A percentile compares a stretch with the other conserved stretches of the same genome.
Conservation (phyloP, 495 filamentous ascomycete genomes). For the Xylaria longipes region DNA sequence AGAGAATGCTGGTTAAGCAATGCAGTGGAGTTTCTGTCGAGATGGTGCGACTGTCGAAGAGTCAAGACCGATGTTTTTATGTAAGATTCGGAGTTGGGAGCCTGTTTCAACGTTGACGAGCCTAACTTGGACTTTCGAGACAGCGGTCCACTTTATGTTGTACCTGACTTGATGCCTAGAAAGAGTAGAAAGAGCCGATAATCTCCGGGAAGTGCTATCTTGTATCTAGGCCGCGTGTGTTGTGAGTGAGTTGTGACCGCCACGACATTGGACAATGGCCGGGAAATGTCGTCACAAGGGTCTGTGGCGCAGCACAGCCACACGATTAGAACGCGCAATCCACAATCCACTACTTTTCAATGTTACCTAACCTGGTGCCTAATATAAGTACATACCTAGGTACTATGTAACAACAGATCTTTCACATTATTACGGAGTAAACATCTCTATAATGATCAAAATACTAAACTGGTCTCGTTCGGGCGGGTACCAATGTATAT, state of each 20-base stretch:
- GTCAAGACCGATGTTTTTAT: neutral
- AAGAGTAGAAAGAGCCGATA: neutral
- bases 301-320: slow-evolving; percentile 19
- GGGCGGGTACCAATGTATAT: slow-evolving; percentile 1
- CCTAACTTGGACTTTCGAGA: neutral
- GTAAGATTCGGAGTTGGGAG: neutral
- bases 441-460: neutral
- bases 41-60: neutral
- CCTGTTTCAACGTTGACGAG: neutral
- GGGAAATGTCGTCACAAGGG: slow-evolving; percentile 13
- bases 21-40: slow-evolving; percentile 2
- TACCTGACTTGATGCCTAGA: slow-evolving; percentile 10
- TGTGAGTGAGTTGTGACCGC: slow-evolving; percentile 4
- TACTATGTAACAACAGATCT: neutral
- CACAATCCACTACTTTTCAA: no score
- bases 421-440: neutral
- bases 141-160: slow-evolving; percentile 2
- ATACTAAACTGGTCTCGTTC: neutral
- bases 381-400: neutral
- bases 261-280: slow-evolving; percentile 8
- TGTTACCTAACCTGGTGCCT: neutral
- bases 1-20: slow-evolving; percentile 18
- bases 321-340: neutral
- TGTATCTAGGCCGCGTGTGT: neutral
- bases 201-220: neutral